phyloP scores from a whole-genome alignment of 176 grass and related monocot genomes.

The Rhynchospora tenuis region DNA sequence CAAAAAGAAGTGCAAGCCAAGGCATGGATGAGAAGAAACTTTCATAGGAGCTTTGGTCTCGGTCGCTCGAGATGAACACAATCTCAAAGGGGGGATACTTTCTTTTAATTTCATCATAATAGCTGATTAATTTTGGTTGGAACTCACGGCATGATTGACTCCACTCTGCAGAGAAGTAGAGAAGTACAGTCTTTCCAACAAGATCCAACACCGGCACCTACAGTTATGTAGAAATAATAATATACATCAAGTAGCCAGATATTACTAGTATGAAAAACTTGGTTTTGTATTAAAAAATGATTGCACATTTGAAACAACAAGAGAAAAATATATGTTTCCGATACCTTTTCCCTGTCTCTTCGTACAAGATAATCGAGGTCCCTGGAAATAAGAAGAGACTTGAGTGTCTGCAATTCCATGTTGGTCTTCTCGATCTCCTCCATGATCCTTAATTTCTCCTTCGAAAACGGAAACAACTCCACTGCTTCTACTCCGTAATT shows the following conservation, averaged over 20 bases:
- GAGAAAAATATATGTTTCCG: neutral
- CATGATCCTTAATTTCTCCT: constrained; percentile 61
- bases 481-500: constrained; percentile 63
- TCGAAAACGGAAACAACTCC: constrained; percentile 68
- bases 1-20: constrained; percentile 75
- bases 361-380: constrained; percentile 59
- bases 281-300: neutral
- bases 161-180: constrained; percentile 89
- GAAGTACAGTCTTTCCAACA: constrained; percentile 70
- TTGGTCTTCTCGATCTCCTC: constrained; percentile 53
- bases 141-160: constrained; percentile 59
- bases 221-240: neutral
- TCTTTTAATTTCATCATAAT: constrained; percentile 73
- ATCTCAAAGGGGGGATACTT: constrained; percentile 65
- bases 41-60: constrained; percentile 49
- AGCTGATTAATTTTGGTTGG: constrained; percentile 53
- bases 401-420: constrained; percentile 51
- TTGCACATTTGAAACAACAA: neutral
- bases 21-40: constrained; percentile 70
- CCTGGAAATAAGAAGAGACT: constrained; percentile 62
- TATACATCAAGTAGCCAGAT: neutral
- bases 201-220: constrained; percentile 73
- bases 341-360: constrained; percentile 52
- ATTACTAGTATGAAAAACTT: neutral
- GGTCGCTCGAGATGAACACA: constrained; percentile 70